Evolutionary conservation across 2,329 filamentous ascomycete species (phyloP), one percentile per base, ranked within the genome.

Genomic region (Fusarium sororula): DNA sequence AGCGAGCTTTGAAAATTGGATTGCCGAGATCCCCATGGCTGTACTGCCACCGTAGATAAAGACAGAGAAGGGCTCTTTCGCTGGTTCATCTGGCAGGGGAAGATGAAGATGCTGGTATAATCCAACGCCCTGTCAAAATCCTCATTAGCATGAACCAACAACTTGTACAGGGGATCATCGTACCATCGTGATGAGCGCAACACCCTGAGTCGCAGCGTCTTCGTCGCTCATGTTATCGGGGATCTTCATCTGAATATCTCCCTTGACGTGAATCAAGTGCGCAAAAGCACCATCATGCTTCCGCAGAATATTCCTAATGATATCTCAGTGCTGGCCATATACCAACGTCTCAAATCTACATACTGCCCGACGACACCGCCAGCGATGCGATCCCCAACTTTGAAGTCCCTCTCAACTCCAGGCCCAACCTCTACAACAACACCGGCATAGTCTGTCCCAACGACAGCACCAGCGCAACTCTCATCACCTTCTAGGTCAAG

Each of bases 21-120:
- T 83, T 4, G 80, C 83, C 50, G 88, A 87, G 30, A 89, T 86
- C 78, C 85, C 86, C 4, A 88, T 89, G 3, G 87, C 88, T 15
- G 86, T 90, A 77, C 87, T 87, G 18, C 83, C 84, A 44, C 84
- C 85, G 41, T 86, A 85, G 63, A 85, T 83, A 11, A 86, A 74
- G 51, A 86, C 72, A 1, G 83, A 78, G 44, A 82, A 76, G 24
- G 82, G 76, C 18, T 82, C 78, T 13, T 80, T 79, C 26, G 78
- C 60, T 10, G 84, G 80, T n/a, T 76, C 60, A 30, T 71, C 80
- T 0, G 89, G 89, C 4, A 89, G 79, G 0, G 84, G 84, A 1
- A 87, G 80, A 47, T 80, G 63, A 0, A 88, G 81, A 13, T 78
- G 77, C 63, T 85, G 83, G 77, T 87, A 88, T 12, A 88, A 80